Percentiles rank a stretch among this genome's conserved stretches.
These are phyloP conservation scores for Nigrograna mackinnonii DNA, from an alignment of 2,329 filamentous ascomycete species.

Conservation along the genomic window DNA sequence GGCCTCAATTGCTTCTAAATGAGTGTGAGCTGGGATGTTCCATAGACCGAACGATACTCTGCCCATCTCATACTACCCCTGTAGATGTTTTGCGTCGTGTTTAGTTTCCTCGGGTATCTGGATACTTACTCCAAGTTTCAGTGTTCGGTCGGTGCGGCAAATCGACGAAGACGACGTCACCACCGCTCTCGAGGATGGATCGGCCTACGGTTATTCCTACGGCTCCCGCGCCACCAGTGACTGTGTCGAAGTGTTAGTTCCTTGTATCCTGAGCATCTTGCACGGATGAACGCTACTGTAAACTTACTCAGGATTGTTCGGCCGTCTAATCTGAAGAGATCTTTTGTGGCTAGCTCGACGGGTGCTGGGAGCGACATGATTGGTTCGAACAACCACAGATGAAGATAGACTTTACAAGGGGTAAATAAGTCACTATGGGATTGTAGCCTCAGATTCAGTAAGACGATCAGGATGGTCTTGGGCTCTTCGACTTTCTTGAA, in stretches of 20 bases:
- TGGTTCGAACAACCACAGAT: too few relatives aligned
- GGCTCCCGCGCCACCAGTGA: slow-evolving; percentile 31
- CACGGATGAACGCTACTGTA: too few relatives aligned
- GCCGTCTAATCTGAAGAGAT: slow-evolving; percentile 25
- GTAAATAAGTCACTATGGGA: too few relatives aligned
- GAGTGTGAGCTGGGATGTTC: too few relatives aligned
- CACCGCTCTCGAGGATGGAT: slow-evolving; percentile 29
- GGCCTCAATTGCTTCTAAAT: neutral
- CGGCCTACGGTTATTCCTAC: slow-evolving; percentile 24
- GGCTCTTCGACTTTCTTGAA: too few relatives aligned
- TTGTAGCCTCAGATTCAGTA: too few relatives aligned
- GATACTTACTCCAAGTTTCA: neutral
- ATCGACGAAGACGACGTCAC: slow-evolving; percentile 27
- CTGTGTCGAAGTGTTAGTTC: slow-evolving; percentile 11
- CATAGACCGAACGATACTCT: too few relatives aligned
- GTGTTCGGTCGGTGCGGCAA: slow-evolving; percentile 1
- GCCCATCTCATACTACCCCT: too few relatives aligned
- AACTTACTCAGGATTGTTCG: slow-evolving; percentile 22
- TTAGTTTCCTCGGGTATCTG: too few relatives aligned
- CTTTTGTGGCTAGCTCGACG: slow-evolving; percentile 16
- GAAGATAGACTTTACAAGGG: neutral
- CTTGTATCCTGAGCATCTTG: too few relatives aligned
- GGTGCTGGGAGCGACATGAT: slow-evolving; percentile 20
- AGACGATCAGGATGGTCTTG: too few relatives aligned
- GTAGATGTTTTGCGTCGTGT: too few relatives aligned